A percentile compares a stretch with the other conserved stretches of the same genome.
phyloP scores from a whole-genome alignment of 306 rosid species.

The Begonia masoniana region DNA sequence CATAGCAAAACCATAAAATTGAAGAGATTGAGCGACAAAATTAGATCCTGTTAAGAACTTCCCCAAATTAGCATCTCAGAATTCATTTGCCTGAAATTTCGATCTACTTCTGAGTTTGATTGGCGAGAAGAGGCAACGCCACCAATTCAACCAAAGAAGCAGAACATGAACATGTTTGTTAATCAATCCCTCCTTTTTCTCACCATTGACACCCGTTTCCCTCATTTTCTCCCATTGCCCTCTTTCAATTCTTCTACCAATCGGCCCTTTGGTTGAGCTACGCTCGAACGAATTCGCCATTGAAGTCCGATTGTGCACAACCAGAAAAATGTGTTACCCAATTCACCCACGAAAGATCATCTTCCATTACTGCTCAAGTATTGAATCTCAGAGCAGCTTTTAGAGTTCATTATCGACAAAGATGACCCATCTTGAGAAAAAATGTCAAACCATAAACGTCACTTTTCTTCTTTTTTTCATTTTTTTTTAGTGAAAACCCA shows the following conservation, averaged over 20 bases:
- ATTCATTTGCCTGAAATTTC: constrained; percentile 32
- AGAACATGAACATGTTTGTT: background rate
- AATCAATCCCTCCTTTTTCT: too few relatives aligned
- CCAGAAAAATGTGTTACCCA: background rate
- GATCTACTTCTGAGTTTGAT: constrained; percentile 35
- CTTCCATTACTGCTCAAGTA: too few relatives aligned
- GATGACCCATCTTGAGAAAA: too few relatives aligned
- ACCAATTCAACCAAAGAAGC: too few relatives aligned
- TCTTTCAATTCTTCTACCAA: background rate
- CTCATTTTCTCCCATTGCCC: too few relatives aligned
- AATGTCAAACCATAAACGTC: constrained; percentile 36
- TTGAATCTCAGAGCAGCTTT: background rate
- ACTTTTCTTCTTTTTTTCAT: background rate
- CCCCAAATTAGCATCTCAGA: background rate
- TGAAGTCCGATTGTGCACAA: too few relatives aligned
- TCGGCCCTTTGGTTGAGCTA: too few relatives aligned
- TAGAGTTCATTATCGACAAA: background rate
- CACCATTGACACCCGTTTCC: background rate
- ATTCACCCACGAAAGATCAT: too few relatives aligned
- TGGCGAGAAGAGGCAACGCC: constrained; percentile 15
- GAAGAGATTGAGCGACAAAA: background rate
- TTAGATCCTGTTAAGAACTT: background rate
- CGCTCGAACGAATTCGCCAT: too few relatives aligned
- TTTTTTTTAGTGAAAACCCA: too few relatives aligned
- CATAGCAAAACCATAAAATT: too few relatives aligned